Base-by-base conservation (phyloP, 371 early-diverging fungal genomes). In the Mortierella sp. region DNA sequence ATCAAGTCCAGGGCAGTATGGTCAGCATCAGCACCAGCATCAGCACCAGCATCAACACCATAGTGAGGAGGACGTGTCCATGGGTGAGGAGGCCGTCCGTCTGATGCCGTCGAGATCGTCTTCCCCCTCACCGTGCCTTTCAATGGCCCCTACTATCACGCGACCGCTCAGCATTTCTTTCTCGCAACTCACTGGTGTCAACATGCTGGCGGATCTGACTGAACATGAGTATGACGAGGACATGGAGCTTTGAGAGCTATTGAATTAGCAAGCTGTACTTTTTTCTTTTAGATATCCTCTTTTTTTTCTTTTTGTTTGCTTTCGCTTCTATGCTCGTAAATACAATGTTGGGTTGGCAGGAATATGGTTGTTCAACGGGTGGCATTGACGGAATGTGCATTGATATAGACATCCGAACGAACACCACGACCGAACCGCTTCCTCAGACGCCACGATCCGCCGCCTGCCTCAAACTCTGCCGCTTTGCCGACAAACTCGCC, bases 211-310 rank as follows among this genome's bases (percentile, higher is more conserved):
- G 5, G 76, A 84, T 26, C 54, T 84, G 50, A 50, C 85, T 34
- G 85, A 84, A 53, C 83, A 83, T 16, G 82, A 82, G 59, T 80
- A 80, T 11, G 85, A 84, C 21, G 85, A 84, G 26, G 85, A 84
- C 57, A 84, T 84, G 85, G 85, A 84, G 69, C 81, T 84, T 24
- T 84, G 31, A 76, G 19, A 31, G 43, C 46, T 28, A 9, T 28
- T 8, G 44, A n/a, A 28, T 51, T 57, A 34, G 43, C 43, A 40
- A 40, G 46, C 31, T 50, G 50, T 69, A 16, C 28, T 34, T 34
- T 53, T 16, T 43, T 53, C 31, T 53, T 3, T 67, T 31, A 69
- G 26, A 69, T 73, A 21, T 40, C 48, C 24, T 31, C 50, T 44
- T 11, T 40, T 21, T 2, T 43, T 53, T 76, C 43, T 4, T 40